phyloP scores from a whole-genome alignment of 2,329 filamentous ascomycete genomes.

The Aspergillus sergii region DNA sequence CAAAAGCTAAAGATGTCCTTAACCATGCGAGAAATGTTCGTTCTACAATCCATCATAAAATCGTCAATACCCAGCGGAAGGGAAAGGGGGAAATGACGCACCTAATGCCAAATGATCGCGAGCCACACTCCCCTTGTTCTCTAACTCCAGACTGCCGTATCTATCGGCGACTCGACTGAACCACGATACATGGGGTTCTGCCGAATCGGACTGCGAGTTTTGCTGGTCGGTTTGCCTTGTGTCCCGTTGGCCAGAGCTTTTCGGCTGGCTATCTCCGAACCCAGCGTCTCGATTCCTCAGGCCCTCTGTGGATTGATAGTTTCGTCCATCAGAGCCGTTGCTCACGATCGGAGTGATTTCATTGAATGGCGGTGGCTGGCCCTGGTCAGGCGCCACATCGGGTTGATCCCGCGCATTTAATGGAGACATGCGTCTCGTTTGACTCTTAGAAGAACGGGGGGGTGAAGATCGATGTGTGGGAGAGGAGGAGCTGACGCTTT shows the following conservation, averaged over 20 bases:
- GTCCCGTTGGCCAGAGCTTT: constrained; percentile 11
- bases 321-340: constrained; percentile 25
- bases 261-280: constrained; percentile 14
- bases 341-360: constrained; percentile 39
- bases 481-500: constrained; percentile 22
- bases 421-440: constrained; percentile 26
- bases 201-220: constrained; percentile 9
- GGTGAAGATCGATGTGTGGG: constrained; percentile 28
- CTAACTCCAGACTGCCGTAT: constrained; percentile 64
- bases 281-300: constrained; percentile 19
- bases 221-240: constrained; percentile 11
- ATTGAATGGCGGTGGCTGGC: constrained; percentile 20
- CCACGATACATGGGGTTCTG: constrained; percentile 38
- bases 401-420: constrained; percentile 23
- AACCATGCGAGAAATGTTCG: constrained; percentile 71
- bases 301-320: constrained; percentile 37
- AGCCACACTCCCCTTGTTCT: constrained; percentile 68
- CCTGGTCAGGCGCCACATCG: constrained; percentile 22
- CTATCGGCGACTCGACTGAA: constrained; percentile 57
- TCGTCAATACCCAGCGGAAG: neutral
- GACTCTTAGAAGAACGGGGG: constrained; percentile 17
- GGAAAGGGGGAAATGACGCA: constrained; percentile 36
- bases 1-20: constrained; percentile 66
- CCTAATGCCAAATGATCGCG: constrained; percentile 66
- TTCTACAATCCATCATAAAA: constrained; percentile 44